These are phyloP conservation scores for Pleoardoris graminearum DNA, from an alignment of 2,329 filamentous ascomycete species.

Conservation along the genomic window DNA sequence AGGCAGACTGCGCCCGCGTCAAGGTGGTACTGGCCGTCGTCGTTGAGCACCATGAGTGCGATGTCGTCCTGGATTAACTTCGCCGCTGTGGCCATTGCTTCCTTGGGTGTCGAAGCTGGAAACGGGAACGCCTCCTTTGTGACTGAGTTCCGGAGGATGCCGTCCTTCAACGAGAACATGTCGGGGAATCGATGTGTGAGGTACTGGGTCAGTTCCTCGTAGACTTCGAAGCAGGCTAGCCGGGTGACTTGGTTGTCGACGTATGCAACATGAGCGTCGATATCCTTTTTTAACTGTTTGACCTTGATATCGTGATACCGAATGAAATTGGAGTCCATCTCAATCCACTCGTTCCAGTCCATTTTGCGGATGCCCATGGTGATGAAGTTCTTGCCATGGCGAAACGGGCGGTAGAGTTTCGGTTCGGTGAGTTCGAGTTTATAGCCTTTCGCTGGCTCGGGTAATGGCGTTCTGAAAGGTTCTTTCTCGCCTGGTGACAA, in stretches of 20 bases:
- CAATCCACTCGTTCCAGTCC: conserved; percentile 12
- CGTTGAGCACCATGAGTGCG: conserved; percentile 9
- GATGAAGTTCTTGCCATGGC: conserved; percentile 10
- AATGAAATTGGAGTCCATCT: conserved; percentile 11
- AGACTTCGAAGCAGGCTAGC: conserved; percentile 5
- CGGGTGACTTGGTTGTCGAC: conserved; percentile 9
- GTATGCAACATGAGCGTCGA: conserved; percentile 6
- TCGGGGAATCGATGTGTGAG: conserved; percentile 11
- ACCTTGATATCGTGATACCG: conserved; percentile 9
- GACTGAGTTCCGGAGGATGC: conserved; percentile 2
- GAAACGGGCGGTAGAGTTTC: conserved; percentile 9
- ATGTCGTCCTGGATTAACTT: conserved; percentile 9
- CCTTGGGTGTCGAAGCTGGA: conserved; percentile 3
- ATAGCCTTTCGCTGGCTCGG: conserved; percentile 2
- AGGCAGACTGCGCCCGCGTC: conserved; percentile 12
- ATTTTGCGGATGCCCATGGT: conserved; percentile 12
- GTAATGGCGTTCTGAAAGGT: conserved; percentile 2
- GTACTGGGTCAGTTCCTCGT: conserved; percentile 4
- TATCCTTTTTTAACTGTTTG: conserved; percentile 1
- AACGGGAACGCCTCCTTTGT: conserved; percentile 8
- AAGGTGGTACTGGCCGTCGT: conserved; percentile 11
- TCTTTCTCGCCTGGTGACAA: background rate
- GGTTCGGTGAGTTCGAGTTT: conserved; percentile 4
- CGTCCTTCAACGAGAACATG: conserved; percentile 4
- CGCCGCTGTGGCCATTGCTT: conserved; percentile 7